Evolutionary conservation across 306 rosid species (phyloP), one percentile per base, ranked within the genome.

Genomic region (Herpetospermum pedunculosum): DNA sequence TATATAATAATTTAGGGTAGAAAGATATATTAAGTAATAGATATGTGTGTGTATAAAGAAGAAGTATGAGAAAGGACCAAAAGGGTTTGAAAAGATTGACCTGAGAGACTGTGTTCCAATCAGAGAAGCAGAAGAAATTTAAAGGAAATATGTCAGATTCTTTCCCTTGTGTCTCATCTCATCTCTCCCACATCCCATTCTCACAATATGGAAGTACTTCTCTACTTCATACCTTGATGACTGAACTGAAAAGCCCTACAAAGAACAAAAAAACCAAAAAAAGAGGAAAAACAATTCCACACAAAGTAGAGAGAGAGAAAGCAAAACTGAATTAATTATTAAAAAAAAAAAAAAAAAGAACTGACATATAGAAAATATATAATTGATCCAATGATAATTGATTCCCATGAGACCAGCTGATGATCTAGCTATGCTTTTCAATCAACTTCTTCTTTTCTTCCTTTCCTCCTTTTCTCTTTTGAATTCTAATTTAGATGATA

Each of bases 111-210:
- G 54, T 69, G 15, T 43, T 44, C 25, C 53, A 69, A 69, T 69
- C 73, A 69, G 54, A 46, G 49, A 28, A 28, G 58, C 54, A 69
- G 55, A 44, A 70, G 19, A 8, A 44, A 44, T 47, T 47, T 46
- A 29, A 70, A 70, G 74, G 28, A 44, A 70, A 70, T 4, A 69
- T 69, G 73, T 69, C 73, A 69, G 73, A 69, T 69, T 69, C 73
- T 43, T 21, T 44, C 37, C 4, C 23, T 68, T 67, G 72, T 67
- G 72, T 67, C 72, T 69, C 52, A 10, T 67, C 50, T 67, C 73
- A 40, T 41, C 68, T 60, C 41, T 32, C 38, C 38, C 70, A 63
- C 23, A 35, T 35, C n/a, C 68, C 11, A 35, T 69, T 67, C 52
- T 19, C 50, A 21, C 29, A 60, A 18, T 18, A 16, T 30, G 25